phyloP scores from a whole-genome alignment of 1,139 yeast genomes.

The Yamadazyma aaseri region DNA sequence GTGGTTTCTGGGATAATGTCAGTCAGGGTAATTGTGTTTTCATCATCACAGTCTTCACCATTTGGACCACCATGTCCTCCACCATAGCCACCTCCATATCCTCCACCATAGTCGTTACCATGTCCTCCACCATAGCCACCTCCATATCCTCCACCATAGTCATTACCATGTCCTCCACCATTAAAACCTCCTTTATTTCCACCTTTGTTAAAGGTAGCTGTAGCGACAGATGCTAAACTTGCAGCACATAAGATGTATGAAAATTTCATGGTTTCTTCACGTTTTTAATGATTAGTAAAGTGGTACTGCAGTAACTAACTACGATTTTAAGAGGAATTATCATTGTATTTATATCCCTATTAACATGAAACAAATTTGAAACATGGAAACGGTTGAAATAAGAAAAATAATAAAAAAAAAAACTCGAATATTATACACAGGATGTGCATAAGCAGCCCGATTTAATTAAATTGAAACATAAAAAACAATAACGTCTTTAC shows the following conservation, averaged over 20 bases:
- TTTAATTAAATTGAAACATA: too few species aligned
- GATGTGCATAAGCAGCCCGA: too few species aligned
- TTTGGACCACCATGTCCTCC: conserved; percentile 2
- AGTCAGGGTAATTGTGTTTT: conserved; percentile 4
- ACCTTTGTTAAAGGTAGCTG: conserved; percentile 9
- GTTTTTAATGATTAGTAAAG: too few species aligned
- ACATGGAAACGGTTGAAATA: too few species aligned
- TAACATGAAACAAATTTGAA: neutral
- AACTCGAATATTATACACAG: neutral
- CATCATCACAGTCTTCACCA: conserved; percentile 10
- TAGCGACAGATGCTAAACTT: conserved; percentile 10
- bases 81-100: conserved; percentile 7
- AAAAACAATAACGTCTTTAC: too few species aligned
- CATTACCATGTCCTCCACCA: conserved; percentile 1
- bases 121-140: conserved; percentile 5
- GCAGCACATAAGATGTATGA: conserved; percentile 8
- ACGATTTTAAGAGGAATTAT: neutral
- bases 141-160: conserved; percentile 3
- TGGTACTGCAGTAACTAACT: too few species aligned
- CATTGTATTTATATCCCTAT: conserved; percentile 1
- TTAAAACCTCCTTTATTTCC: neutral
- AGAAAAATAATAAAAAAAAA: neutral
- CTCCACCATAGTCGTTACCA: conserved; percentile 5
- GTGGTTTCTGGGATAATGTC: conserved; percentile 8
- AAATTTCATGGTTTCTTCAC: conserved; percentile 10